Evolutionary conservation across 805 yeast genomes (phyloP).

Genomic region (Spathaspora girioi): DNA sequence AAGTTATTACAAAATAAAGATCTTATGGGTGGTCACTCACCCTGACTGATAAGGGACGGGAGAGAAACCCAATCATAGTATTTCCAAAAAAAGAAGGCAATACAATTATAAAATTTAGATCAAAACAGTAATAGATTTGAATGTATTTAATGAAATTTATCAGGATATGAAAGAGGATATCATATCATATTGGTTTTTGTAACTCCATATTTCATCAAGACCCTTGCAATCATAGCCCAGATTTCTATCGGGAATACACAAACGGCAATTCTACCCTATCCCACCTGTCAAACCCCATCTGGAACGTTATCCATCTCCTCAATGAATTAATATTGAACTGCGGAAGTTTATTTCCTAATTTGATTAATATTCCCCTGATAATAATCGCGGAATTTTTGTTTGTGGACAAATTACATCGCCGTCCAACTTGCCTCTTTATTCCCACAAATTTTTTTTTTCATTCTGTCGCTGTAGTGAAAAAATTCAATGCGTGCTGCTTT

Average conservation of each 20-base stretch:
- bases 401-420: neutral
- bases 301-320: neutral
- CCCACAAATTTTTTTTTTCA: neutral
- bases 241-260: neutral
- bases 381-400: neutral
- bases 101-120: too few relatives aligned
- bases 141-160: too few relatives aligned
- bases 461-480: neutral
- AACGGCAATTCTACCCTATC: neutral
- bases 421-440: neutral
- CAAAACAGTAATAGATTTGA: too few relatives aligned
- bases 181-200: neutral
- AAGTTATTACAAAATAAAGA: too few relatives aligned
- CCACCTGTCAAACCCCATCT: too few relatives aligned
- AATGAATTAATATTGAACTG: neutral
- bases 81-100: too few relatives aligned
- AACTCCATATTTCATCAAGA: neutral
- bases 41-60: too few relatives aligned
- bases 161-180: neutral
- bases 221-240: neutral
- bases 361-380: neutral
- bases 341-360: neutral
- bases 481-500: neutral
- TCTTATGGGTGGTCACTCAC: too few relatives aligned
- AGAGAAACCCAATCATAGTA: too few relatives aligned